These are phyloP conservation scores for Pseudisothecium myosuroides DNA, from an alignment of 225 moss, liverwort and hornwort species.

Conservation along the genomic window DNA sequence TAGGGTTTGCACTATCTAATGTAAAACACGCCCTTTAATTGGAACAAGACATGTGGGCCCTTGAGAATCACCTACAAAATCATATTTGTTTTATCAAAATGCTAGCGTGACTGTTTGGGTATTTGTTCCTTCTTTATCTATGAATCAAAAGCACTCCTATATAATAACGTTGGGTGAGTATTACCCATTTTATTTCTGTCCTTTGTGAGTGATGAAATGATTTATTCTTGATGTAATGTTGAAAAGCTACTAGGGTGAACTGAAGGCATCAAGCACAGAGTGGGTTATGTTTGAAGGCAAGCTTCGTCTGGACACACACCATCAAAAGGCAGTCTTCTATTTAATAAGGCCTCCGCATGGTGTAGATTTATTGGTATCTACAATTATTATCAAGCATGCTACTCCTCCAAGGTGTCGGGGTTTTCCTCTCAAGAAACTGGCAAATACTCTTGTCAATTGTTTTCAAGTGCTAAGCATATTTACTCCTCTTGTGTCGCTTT, in stretches of 20 bases:
- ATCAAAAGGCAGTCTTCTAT: slow-evolving; percentile 55
- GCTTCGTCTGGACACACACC: slow-evolving; percentile 30
- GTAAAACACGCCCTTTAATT: too few species aligned
- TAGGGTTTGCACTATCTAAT: too few species aligned
- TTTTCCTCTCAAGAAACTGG: slow-evolving; percentile 19
- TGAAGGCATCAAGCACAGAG: slow-evolving; percentile 44
- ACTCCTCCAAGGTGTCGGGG: not conserved
- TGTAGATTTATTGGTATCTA: slow-evolving; percentile 65
- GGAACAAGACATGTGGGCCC: too few species aligned
- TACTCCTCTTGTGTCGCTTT: not conserved
- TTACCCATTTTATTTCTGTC: not conserved
- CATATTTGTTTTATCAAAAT: not conserved
- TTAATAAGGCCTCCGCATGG: slow-evolving; percentile 63
- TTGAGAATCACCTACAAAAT: too few species aligned
- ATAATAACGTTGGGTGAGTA: not conserved
- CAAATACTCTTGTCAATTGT: not conserved
- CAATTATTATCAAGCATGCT: slow-evolving; percentile 42
- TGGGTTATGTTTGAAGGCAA: slow-evolving; percentile 68
- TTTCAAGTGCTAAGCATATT: not conserved
- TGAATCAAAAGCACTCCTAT: not conserved
- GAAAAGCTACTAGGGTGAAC: slow-evolving; percentile 27
- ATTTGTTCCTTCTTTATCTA: not conserved
- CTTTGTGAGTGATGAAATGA: not conserved
- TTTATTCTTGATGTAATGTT: not conserved
- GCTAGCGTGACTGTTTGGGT: not conserved